Percentiles rank a stretch among this genome's conserved stretches.
phyloP scores from a whole-genome alignment of 148 eudicot species.

The Rhododendron molle region DNA sequence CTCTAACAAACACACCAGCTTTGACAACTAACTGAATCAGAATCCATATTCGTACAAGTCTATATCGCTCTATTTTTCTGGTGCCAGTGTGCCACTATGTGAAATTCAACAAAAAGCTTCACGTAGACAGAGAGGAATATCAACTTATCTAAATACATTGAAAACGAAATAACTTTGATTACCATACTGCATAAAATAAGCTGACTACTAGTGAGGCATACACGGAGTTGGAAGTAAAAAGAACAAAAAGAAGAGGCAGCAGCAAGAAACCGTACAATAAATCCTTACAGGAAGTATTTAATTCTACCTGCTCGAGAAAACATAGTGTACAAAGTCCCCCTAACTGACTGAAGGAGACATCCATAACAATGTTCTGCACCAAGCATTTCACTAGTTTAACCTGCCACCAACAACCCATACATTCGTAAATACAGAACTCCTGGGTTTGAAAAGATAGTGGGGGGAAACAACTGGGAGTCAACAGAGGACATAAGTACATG shows the following conservation, averaged over 20 bases:
- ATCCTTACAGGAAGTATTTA: slow-evolving; percentile 2
- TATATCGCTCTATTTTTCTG: background rate
- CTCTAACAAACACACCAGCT: background rate
- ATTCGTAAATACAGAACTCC: background rate
- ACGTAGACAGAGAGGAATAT: background rate
- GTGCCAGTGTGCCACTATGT: background rate
- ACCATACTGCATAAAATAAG: background rate
- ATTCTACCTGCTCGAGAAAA: slow-evolving; percentile 41
- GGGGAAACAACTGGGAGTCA: background rate
- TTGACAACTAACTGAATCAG: background rate
- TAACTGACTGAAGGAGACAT: slow-evolving; percentile 55
- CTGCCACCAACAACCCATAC: slow-evolving; percentile 31
- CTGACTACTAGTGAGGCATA: background rate
- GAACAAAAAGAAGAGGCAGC: background rate
- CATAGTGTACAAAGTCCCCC: slow-evolving; percentile 63
- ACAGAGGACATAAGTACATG: slow-evolving; percentile 1
- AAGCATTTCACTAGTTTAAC: slow-evolving; percentile 70
- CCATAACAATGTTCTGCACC: slow-evolving; percentile 40
- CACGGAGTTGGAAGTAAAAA: background rate
- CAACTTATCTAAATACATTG: background rate
- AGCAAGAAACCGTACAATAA: background rate
- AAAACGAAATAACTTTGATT: background rate
- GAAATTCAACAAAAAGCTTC: background rate
- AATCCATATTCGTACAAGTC: background rate
- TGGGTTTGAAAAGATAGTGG: background rate